Conservation (phyloP, 257 asterid genomes). For the Nicotiana otophora region DNA sequence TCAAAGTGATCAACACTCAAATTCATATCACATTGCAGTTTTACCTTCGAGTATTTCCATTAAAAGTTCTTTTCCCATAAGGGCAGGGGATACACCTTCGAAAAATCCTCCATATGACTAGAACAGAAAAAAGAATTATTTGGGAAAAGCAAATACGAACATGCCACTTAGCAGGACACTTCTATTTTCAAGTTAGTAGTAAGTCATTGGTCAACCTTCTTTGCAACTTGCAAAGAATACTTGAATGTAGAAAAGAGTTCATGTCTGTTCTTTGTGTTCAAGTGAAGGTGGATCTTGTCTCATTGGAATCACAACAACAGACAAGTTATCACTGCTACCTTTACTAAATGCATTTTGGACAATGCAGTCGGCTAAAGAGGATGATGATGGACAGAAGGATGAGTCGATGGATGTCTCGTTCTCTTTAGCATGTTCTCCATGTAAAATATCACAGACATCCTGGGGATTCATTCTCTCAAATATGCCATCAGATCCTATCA, state of each 20-base stretch:
- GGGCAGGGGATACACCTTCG: too few relatives aligned
- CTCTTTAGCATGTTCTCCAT: not conserved
- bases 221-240: not conserved
- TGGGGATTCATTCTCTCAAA: constrained; percentile 55
- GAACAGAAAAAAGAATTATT: too few relatives aligned
- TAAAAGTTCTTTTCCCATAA: too few relatives aligned
- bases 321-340: constrained; percentile 71
- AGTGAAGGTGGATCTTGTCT: not conserved
- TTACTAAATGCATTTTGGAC: constrained; percentile 34
- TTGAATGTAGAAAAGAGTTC: not conserved
- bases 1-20: too few relatives aligned
- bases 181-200: not conserved
- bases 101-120: too few relatives aligned
- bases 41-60: too few relatives aligned
- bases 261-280: not conserved
- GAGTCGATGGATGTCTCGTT: constrained; percentile 10
- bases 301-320: constrained; percentile 43
- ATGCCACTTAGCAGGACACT: too few relatives aligned
- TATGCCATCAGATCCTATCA: constrained; percentile 70
- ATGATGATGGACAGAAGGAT: constrained; percentile 16
- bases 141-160: too few relatives aligned
- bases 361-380: constrained; percentile 45
- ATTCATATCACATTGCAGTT: too few relatives aligned
- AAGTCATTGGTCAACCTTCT: not conserved
- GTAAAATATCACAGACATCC: constrained; percentile 45